Conservation (phyloP, 2,329 filamentous ascomycete species). For the Graphiopsis chlorocephala region DNA sequence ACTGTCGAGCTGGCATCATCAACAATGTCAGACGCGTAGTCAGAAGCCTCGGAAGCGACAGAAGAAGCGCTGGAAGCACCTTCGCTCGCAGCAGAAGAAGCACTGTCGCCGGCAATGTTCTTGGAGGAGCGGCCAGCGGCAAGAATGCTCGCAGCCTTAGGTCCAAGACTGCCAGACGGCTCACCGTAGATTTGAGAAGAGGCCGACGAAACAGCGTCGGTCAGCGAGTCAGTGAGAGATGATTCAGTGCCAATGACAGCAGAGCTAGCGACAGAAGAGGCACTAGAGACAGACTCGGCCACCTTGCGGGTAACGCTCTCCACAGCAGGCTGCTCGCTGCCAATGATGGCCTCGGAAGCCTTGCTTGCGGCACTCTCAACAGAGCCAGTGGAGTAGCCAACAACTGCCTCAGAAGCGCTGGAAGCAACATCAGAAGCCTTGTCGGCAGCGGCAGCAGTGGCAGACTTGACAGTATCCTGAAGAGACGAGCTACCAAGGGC, state of each 20-base stretch:
- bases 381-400: constrained; percentile 39
- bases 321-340: constrained; percentile 17
- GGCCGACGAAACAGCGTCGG: constrained; percentile 11
- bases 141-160: constrained; percentile 34
- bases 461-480: constrained; percentile 37
- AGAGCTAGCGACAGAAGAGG: constrained; percentile 15
- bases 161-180: constrained; percentile 17
- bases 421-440: constrained; percentile 29
- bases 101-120: constrained; percentile 26
- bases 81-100: constrained; percentile 19
- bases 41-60: constrained; percentile 23
- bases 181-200: neutral
- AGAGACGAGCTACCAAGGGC: constrained; percentile 33
- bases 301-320: constrained; percentile 19
- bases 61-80: constrained; percentile 24
- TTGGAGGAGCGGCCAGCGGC: constrained; percentile 35
- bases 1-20: constrained; percentile 28
- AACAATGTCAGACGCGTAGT: constrained; percentile 22
- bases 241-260: constrained; percentile 16
- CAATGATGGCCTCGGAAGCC: constrained; percentile 40
- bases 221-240: constrained; percentile 6
- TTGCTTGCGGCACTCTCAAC: constrained; percentile 53
- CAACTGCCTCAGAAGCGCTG: constrained; percentile 28
- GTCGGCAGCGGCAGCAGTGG: constrained; percentile 31
- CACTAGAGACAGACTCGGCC: constrained; percentile 19